Conservation (phyloP, 208 protist genomes). For the Trypanosoma cruzi region DNA sequence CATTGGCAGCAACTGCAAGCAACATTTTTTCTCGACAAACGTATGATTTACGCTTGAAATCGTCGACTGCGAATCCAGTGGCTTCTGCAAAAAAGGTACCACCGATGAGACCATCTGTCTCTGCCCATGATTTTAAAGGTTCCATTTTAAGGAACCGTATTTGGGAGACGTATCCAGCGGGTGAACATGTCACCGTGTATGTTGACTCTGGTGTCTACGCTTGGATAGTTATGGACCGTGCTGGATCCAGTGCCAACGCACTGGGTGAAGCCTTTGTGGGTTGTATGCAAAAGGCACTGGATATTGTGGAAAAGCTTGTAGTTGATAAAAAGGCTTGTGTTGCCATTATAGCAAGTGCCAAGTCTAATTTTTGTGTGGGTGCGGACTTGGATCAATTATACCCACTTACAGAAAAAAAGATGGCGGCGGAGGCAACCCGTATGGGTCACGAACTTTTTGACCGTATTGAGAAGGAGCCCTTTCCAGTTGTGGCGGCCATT, state of each 20-base stretch:
- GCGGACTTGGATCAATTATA: constrained; percentile 85
- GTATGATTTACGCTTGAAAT: not conserved
- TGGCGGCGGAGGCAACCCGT: constrained; percentile 39
- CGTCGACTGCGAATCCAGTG: constrained; percentile 10
- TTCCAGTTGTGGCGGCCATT: constrained; percentile 94
- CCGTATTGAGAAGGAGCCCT: constrained; percentile 53
- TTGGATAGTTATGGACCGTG: constrained; percentile 87
- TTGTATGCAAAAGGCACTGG: constrained; percentile 51
- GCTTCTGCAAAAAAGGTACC: not conserved
- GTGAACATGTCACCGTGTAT: constrained; percentile 75
- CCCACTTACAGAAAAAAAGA: constrained; percentile 53
- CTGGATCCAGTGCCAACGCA: constrained; percentile 73
- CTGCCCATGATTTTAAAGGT: constrained; percentile 42
- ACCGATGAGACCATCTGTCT: constrained; percentile 1
- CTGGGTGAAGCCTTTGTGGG: constrained; percentile 66
- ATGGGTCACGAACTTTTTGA: constrained; percentile 68
- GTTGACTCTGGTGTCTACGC: constrained; percentile 66
- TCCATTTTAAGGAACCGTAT: constrained; percentile 46
- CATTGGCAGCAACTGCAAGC: constrained; percentile 4
- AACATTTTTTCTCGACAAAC: constrained; percentile 5
- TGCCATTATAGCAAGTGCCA: constrained; percentile 69
- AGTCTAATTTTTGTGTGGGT: constrained; percentile 83
- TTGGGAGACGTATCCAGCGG: constrained; percentile 51
- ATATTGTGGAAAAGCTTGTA: constrained; percentile 68
- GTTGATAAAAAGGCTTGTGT: constrained; percentile 53